phyloP scores from a whole-genome alignment of 2,329 filamentous ascomycete species.

The Xylaria sp. region DNA sequence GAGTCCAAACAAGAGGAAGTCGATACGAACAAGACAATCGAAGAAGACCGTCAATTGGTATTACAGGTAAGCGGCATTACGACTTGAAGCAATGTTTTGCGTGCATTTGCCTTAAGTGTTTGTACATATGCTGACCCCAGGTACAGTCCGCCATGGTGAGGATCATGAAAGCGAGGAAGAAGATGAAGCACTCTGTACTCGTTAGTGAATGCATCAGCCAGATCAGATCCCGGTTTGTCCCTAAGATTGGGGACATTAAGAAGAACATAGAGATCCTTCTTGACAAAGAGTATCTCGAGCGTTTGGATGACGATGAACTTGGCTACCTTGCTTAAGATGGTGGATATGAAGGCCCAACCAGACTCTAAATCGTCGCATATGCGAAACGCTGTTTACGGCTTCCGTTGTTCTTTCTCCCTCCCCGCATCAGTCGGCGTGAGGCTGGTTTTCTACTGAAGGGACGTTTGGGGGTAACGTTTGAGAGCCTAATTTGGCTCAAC shows the following conservation, averaged over 20 bases:
- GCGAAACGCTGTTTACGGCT: not conserved
- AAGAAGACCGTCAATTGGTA: slow-evolving; percentile 94
- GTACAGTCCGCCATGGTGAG: slow-evolving; percentile 92
- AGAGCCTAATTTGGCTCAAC: not conserved
- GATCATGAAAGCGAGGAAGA: slow-evolving; percentile 99
- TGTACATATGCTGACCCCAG: slow-evolving; percentile 6
- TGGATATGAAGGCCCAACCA: not conserved
- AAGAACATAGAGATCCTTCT: slow-evolving; percentile 99
- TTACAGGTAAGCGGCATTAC: slow-evolving; percentile 76
- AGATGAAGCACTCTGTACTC: slow-evolving; percentile 95
- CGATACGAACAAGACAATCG: slow-evolving; percentile 98
- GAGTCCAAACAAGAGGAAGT: slow-evolving; percentile 96
- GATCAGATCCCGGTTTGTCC: slow-evolving; percentile 90
- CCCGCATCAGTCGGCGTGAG: slow-evolving; percentile 1
- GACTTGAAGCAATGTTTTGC: slow-evolving; percentile 6
- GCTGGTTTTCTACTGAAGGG: too few species aligned
- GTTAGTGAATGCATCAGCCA: slow-evolving; percentile 96
- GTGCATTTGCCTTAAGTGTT: not conserved
- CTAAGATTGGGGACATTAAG: slow-evolving; percentile 95
- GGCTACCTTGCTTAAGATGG: slow-evolving; percentile 82
- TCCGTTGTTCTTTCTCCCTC: slow-evolving; percentile 1
- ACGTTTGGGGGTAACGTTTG: too few species aligned
- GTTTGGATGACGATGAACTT: slow-evolving; percentile 90
- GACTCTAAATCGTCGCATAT: not conserved
- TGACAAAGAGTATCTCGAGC: slow-evolving; percentile 98